Base-by-base conservation (phyloP, 495 filamentous ascomycete species). In the Aspergillus baeticus region DNA sequence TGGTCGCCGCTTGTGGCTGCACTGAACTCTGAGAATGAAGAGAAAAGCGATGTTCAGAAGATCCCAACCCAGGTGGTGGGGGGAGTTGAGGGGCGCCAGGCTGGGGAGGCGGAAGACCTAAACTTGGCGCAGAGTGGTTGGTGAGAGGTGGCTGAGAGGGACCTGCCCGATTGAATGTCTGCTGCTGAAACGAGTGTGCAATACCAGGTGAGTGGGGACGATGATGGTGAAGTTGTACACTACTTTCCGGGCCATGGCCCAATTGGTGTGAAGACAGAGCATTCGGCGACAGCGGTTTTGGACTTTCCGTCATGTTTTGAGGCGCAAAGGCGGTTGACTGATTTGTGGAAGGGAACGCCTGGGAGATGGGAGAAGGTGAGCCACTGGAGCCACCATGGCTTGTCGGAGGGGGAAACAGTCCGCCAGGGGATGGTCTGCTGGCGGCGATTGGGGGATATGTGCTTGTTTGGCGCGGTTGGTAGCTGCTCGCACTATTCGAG, bases 271-370 rank as follows among this genome's bases (percentile, higher is more conserved):
- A 76, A 44, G 84, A 81, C 38, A 80, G 71, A 17, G 82, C 83
- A 60, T 82, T 84, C 4, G 92, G 92, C 33, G 91, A 96, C 31
- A 96, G 75, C 4, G 92, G 89, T 65, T 89, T 93, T 0, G 91
- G 90, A 59, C 88, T 93, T 65, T 96, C 92, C 4, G 87, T 92
- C 80, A 95, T 88, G 53, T 80, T 72, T n/a, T 66, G 78, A 55
- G 89, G 84, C 14, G 85, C 78, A 68, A 88, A 93, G 51, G 90
- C 66, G 33, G 72, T 72, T 33, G 71, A 58, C 35, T 70, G 72
- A 48, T 64, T 77, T 69, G 61, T 73, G 65, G 69, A 78, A 60
- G 69, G 51, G 81, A 83, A 61, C 67, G 71, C 68, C 56, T 84
- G 84, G 22, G 83, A 76, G 39, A 81, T 80, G 11, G 81, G 72